Percentiles rank a stretch among this genome's conserved stretches.
phyloP scores from a whole-genome alignment of 1,284 basidiomycete species.

The Trichosporon sp. region DNA sequence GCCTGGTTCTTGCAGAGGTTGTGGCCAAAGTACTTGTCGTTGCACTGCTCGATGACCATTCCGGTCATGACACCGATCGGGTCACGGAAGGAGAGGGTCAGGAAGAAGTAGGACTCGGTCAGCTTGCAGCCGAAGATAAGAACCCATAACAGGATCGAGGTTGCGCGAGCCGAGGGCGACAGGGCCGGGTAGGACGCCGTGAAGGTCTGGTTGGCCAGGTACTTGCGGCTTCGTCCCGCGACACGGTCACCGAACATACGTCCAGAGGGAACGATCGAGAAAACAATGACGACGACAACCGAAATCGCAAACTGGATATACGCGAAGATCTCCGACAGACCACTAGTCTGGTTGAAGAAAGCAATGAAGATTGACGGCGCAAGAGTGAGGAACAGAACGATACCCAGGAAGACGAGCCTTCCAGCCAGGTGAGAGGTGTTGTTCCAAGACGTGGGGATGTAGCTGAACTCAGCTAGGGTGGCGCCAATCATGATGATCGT shows the following conservation, averaged over 20 bases:
- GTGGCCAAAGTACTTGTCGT: slow-evolving; percentile 78
- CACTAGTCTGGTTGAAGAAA: slow-evolving; percentile 67
- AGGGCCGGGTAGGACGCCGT: slow-evolving; percentile 86
- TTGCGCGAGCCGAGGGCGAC: slow-evolving; percentile 64
- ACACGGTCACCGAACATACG: slow-evolving; percentile 90
- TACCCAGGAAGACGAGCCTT: slow-evolving; percentile 76
- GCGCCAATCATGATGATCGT: slow-evolving; percentile 91
- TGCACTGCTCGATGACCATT: slow-evolving; percentile 87
- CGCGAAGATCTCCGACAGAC: slow-evolving; percentile 76
- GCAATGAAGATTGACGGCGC: slow-evolving; percentile 91
- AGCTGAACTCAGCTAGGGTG: slow-evolving; percentile 88
- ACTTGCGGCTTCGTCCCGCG: slow-evolving; percentile 87
- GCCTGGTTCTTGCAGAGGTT: slow-evolving; percentile 84
- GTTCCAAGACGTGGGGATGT: slow-evolving; percentile 96
- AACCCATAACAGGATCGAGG: slow-evolving; percentile 78
- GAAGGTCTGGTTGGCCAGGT: slow-evolving; percentile 92
- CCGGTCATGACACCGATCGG: slow-evolving; percentile 87
- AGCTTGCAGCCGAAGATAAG: slow-evolving; percentile 93
- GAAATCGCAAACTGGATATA: slow-evolving; percentile 92
- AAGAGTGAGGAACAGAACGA: slow-evolving; percentile 80
- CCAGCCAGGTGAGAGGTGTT: slow-evolving; percentile 91
- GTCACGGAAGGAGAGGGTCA: slow-evolving; percentile 87
- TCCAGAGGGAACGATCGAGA: slow-evolving; percentile 84
- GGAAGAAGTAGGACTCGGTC: slow-evolving; percentile 91
- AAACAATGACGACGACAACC: slow-evolving; percentile 75